Evolutionary conservation across 768 basidiomycete genomes (phyloP), one percentile per base, ranked within the genome.

Genomic region (Kwoniella mangroviensis): DNA sequence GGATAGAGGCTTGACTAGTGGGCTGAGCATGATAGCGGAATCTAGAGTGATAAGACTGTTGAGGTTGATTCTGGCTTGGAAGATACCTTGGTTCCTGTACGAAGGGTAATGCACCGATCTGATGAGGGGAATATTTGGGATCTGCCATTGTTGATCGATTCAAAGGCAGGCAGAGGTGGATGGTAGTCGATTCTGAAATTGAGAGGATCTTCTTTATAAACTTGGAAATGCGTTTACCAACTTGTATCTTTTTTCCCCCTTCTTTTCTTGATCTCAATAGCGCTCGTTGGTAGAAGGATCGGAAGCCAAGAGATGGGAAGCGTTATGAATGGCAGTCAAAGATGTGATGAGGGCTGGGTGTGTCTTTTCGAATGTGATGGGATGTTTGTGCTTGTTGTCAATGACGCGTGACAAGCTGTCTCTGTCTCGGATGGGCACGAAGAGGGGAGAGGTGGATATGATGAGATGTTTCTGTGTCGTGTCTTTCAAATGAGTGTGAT

Each of bases 11-110:
- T 69, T 42, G 67, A 51, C 51, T 40, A 11, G 24, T 40, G 12
- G 63, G 49, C 69, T 59, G 63, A 52, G 63, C 51, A 58, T 65
- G 60, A 58, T 66, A 57, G 21, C 55, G 68, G 24, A 69, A 69
- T 52, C 68, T 63, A 10, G 68, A 69, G 45, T 69, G 68, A 59
- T 69, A 69, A 34, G 26, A 28, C 43, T 58, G 53, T 17, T 43
- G 41, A 7, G 49, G 65, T 55, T 55, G 63, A 34, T 34, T 54
- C 17, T 41, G 34, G 63, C 28, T 43, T 22, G 15, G 65, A 26
- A 24, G 17, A 34, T 43, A 26, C 43, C 42, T 49, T 58, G 65
- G 17, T 1, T 41, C 42, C 21, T 66, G 55, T 51, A 59, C 65
- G 56, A 66, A 66, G 19, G 56, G 56, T 56, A 66, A 56, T 43